phyloP scores from a whole-genome alignment of 305 asterid species.

The Fraxinus ornus region DNA sequence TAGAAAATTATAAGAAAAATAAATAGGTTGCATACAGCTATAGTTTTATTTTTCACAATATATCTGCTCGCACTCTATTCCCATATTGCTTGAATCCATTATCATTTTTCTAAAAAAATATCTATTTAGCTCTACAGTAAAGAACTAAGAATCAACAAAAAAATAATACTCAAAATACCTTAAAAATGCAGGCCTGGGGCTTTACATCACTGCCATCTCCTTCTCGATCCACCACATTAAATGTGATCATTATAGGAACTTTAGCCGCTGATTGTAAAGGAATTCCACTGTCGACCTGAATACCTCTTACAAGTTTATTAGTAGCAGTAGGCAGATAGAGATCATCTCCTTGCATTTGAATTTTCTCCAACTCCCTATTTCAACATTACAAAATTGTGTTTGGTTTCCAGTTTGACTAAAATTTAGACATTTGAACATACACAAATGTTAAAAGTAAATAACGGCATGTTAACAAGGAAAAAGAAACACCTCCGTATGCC shows the following conservation, averaged over 20 bases:
- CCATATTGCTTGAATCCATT: background rate
- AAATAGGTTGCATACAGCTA: background rate
- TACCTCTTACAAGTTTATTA: conserved; percentile 85
- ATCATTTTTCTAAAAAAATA: background rate
- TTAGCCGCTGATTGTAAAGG: conserved; percentile 99
- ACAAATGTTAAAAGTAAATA: conserved; percentile 8
- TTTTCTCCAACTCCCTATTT: conserved; percentile 92
- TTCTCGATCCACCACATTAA: conserved; percentile 85
- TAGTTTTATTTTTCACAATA: background rate
- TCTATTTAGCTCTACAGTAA: background rate
- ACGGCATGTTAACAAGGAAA: conserved; percentile 23
- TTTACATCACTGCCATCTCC: conserved; percentile 76
- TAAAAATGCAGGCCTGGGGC: conserved; percentile 97
- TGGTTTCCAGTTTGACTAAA: background rate
- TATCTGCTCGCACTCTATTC: background rate
- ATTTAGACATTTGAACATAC: conserved; percentile 15
- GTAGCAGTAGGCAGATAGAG: conserved; percentile 98
- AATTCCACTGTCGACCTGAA: conserved; percentile 92
- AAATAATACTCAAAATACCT: conserved; percentile 47
- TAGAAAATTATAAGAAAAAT: background rate
- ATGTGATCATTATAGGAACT: conserved; percentile 99
- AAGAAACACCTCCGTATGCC: conserved; percentile 77
- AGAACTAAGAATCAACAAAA: conserved; percentile 16
- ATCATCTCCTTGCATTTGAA: conserved; percentile 85
- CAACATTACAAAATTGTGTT: conserved; percentile 22